Conservation (phyloP, 768 basidiomycete species). For the Chalciporus piperatus region DNA sequence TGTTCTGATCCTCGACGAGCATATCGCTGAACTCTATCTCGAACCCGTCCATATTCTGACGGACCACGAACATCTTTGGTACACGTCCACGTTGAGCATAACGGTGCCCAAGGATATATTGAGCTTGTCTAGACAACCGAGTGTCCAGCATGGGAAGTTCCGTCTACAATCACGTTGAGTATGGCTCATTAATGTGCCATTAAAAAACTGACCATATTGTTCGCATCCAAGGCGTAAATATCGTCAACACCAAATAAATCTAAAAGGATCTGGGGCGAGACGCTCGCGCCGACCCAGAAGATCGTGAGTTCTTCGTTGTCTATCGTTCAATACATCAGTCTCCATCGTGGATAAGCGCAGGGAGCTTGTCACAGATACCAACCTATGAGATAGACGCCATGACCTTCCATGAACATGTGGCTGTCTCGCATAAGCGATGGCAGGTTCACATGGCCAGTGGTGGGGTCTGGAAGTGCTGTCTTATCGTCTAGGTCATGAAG, state of each 20-base stretch:
- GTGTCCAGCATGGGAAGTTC: constrained; percentile 70
- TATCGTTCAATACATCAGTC: constrained; percentile 30
- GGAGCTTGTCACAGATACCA: constrained; percentile 41
- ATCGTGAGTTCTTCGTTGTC: constrained; percentile 88
- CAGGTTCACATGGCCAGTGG: constrained; percentile 56
- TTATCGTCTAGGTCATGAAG: constrained; percentile 78
- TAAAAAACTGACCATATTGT: constrained; percentile 51
- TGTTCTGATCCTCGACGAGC: constrained; percentile 96
- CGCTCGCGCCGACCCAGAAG: constrained; percentile 85
- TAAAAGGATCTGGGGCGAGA: constrained; percentile 74
- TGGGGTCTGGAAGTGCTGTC: constrained; percentile 63
- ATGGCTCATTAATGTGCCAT: background rate
- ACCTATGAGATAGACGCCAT: constrained; percentile 90
- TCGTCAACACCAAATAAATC: constrained; percentile 89
- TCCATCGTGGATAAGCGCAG: constrained; percentile 14
- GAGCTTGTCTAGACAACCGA: constrained; percentile 77
- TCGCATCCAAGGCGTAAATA: constrained; percentile 61
- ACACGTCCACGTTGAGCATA: constrained; percentile 50
- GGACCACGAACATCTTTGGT: constrained; percentile 68
- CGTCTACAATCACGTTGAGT: constrained; percentile 41
- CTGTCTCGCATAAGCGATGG: constrained; percentile 81
- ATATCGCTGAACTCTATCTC: constrained; percentile 98
- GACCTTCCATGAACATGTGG: constrained; percentile 82
- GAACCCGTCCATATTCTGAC: constrained; percentile 89
- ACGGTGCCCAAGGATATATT: constrained; percentile 78